Evolutionary conservation across 257 asterid genomes (phyloP), one percentile per base, ranked within the genome.

Genomic region (Osmanthus fragrans): DNA sequence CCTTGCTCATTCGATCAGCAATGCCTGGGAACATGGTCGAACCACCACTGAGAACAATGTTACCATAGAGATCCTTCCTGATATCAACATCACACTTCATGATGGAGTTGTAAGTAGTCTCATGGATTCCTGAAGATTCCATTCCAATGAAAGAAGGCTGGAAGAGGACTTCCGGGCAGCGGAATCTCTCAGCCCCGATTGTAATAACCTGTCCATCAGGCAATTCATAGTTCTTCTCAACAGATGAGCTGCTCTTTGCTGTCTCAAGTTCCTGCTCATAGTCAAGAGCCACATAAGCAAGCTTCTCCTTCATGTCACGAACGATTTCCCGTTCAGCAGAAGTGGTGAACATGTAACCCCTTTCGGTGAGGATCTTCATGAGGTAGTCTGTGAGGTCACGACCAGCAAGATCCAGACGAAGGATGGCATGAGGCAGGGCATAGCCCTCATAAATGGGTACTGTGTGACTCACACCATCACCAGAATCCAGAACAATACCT

Each of bases 341-440:
- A 58, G 89, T 85, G 76, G 89, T 85, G 86, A 85, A 85, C 89
- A 85, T 85, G 83, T 85, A 85, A n/a, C 89, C 89, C 80, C 89
- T 85, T 76, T 85, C 89, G 0, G 89, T 85, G 39, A 85, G 87
- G 68, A 85, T 85, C 76, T 85, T 85, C 89, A 85, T 85, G 76
- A 85, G 81, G 63, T 74, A 76, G 58, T 85, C 89, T 5, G 89
- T 83, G 40, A 85, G 85, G 79, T 85, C 89, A 75, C 89, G 89
- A n/a, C 89, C 89, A 7, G 89, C 89, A 72, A 85, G 87, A 72
- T 85, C 89, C 21, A 85, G 79, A 73, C 89, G 89, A 73, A 85
- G 89, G 66, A 85, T 85, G 67, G 89, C 89, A 75, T 85, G 89
- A 10, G 89, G 85, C 19, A 85, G 78, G 5, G 89, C 89, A 78